A percentile compares a stretch with the other conserved stretches of the same genome.
phyloP scores from a whole-genome alignment of 2,329 filamentous ascomycete species.

The Colletotrichum siamense region DNA sequence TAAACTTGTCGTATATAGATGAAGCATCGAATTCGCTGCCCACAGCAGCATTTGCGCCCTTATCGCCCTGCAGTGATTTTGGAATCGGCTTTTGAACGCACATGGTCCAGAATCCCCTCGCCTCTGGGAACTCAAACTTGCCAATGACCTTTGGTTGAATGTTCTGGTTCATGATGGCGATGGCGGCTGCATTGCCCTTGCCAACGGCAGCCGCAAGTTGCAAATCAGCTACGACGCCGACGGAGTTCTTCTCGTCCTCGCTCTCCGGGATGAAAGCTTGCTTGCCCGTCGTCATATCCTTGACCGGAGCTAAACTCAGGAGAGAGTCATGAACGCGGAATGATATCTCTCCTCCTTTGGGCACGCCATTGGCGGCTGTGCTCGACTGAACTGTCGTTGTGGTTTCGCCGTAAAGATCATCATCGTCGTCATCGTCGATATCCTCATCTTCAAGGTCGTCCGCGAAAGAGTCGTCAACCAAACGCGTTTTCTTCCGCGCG shows the following conservation, averaged over 20 bases:
- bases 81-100: constrained; percentile 70
- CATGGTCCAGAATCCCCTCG: constrained; percentile 82
- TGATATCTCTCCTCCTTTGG: constrained; percentile 66
- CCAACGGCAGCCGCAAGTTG: constrained; percentile 69
- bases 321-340: constrained; percentile 82
- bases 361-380: constrained; percentile 41
- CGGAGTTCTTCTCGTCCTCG: constrained; percentile 47
- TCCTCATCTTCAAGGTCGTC: constrained; percentile 61
- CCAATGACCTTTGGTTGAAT: constrained; percentile 77
- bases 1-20: constrained; percentile 75
- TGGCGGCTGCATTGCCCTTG: constrained; percentile 67
- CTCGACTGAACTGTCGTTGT: constrained; percentile 35
- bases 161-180: constrained; percentile 79
- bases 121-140: constrained; percentile 74
- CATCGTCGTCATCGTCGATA: constrained; percentile 67
- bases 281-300: constrained; percentile 74
- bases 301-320: constrained; percentile 79
- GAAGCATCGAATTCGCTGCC: constrained; percentile 62
- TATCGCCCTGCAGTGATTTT: constrained; percentile 60
- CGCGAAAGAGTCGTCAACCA: constrained; percentile 58
- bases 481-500: constrained; percentile 67
- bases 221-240: constrained; percentile 59
- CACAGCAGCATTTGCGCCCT: constrained; percentile 54
- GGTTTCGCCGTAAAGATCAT: constrained; percentile 61
- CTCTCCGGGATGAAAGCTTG: constrained; percentile 47